A percentile compares a stretch with the other conserved stretches of the same genome.
phyloP scores from a whole-genome alignment of 2,329 filamentous ascomycete genomes.

The Hyphodiscus sp. region DNA sequence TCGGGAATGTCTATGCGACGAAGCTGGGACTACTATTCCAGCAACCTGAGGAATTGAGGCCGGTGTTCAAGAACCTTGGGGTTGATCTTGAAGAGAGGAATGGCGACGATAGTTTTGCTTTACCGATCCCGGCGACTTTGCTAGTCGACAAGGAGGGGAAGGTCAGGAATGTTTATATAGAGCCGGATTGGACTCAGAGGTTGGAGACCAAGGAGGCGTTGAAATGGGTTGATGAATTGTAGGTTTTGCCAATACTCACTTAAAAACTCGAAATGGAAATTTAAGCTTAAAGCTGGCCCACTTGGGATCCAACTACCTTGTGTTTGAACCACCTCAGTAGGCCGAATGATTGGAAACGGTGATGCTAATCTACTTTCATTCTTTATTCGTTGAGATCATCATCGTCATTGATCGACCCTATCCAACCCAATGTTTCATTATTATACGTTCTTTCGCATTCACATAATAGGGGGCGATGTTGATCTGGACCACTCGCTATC shows the following conservation, averaged over 20 bases:
- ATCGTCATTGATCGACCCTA: background rate
- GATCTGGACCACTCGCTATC: background rate
- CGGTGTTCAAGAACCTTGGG: conserved; percentile 27
- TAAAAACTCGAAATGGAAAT: no score
- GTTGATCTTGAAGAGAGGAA: conserved; percentile 30
- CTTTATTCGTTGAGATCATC: background rate
- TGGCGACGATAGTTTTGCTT: conserved; percentile 33
- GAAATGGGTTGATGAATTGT: conserved; percentile 30
- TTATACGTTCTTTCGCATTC: background rate
- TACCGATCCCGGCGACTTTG: conserved; percentile 35
- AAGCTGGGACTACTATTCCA: conserved; percentile 33
- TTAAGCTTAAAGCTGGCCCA: no score
- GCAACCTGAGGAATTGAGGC: conserved; percentile 26
- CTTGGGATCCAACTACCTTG: no score
- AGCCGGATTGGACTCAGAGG: conserved; percentile 34
- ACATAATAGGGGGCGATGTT: background rate
- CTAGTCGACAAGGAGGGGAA: conserved; percentile 32
- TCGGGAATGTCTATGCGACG: conserved; percentile 31
- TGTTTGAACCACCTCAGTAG: no score
- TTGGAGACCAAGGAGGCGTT: conserved; percentile 32
- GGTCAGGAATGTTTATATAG: conserved; percentile 32
- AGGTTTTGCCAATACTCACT: background rate
- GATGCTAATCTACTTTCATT: background rate
- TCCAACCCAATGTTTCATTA: background rate
- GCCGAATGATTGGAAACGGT: background rate